phyloP scores from a whole-genome alignment of 1,139 yeast genomes.

The Kluyveromyces sp. region DNA sequence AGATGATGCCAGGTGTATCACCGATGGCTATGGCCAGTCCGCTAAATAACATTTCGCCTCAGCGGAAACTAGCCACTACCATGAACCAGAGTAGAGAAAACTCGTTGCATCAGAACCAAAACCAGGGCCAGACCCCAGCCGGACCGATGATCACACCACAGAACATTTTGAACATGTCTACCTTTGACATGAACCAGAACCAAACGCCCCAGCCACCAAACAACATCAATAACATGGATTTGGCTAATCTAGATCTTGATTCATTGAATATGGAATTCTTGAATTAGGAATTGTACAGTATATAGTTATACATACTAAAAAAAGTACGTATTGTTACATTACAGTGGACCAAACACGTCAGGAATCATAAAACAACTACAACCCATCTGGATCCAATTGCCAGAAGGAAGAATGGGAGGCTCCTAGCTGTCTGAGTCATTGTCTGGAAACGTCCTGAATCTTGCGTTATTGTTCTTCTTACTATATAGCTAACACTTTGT shows the following conservation, averaged over 20 bases:
- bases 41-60: constrained; percentile 18
- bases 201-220: constrained; percentile 6
- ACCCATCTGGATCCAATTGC: background rate
- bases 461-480: too few relatives aligned
- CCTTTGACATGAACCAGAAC: constrained; percentile 11
- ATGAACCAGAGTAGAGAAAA: constrained; percentile 6
- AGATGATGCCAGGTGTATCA: constrained; percentile 15
- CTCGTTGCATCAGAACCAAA: constrained; percentile 2
- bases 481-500: too few relatives aligned
- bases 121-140: constrained; percentile 5
- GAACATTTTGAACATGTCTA: constrained; percentile 25
- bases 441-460: too few relatives aligned
- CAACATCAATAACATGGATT: constrained; percentile 4
- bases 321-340: too few relatives aligned
- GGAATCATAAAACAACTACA: too few relatives aligned
- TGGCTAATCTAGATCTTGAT: constrained; percentile 19
- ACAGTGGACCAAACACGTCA: too few relatives aligned
- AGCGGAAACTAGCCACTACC: constrained; percentile 4
- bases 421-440: too few relatives aligned
- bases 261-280: constrained; percentile 27
- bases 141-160: constrained; percentile 25
- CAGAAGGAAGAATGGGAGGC: background rate
- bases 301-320: background rate
- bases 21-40: constrained; percentile 22
- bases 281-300: background rate